Evolutionary conservation across 1,139 yeast genomes (phyloP).

Genomic region (Blastobotrys aristatus): DNA sequence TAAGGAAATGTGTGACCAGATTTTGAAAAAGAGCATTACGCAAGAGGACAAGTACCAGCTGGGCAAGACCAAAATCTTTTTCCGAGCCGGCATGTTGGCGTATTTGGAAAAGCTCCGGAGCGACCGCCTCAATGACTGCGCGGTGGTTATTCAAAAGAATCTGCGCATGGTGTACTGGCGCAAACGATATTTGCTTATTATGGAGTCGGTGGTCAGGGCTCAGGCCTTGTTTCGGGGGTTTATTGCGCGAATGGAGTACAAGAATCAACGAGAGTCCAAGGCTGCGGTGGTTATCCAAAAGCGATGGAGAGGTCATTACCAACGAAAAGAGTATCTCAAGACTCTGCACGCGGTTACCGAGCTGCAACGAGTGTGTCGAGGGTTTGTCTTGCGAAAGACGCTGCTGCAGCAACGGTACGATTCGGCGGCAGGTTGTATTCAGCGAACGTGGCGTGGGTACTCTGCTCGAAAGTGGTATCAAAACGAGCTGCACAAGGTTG

Average conservation of each 20-base stretch:
- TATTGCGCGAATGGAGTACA: slow-evolving; percentile 53
- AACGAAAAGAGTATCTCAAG: slow-evolving; percentile 44
- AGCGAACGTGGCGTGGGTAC: slow-evolving; percentile 60
- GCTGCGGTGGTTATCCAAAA: slow-evolving; percentile 78
- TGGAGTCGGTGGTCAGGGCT: slow-evolving; percentile 48
- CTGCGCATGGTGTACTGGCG: slow-evolving; percentile 65
- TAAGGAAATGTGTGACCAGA: slow-evolving; percentile 59
- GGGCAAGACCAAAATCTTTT: slow-evolving; percentile 78
- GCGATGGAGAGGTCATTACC: slow-evolving; percentile 57
- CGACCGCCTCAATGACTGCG: slow-evolving; percentile 70
- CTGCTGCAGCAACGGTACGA: slow-evolving; percentile 47
- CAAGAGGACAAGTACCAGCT: slow-evolving; percentile 71
- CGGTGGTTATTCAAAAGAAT: slow-evolving; percentile 81
- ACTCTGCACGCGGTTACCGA: slow-evolving; percentile 50
- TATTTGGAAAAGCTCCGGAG: slow-evolving; percentile 78
- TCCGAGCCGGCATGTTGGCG: slow-evolving; percentile 92
- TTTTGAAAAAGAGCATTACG: slow-evolving; percentile 58
- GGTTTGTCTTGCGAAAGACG: slow-evolving; percentile 51
- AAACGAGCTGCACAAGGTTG: slow-evolving; percentile 47
- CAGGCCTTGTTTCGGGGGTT: slow-evolving; percentile 66
- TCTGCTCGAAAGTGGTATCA: slow-evolving; percentile 45
- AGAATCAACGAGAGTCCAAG: slow-evolving; percentile 50
- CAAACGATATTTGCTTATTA: slow-evolving; percentile 51
- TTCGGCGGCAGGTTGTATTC: slow-evolving; percentile 65
- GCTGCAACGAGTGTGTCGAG: slow-evolving; percentile 68